Base-by-base conservation (phyloP, 2,329 filamentous ascomycete species). In the Epicoccum sorghinum region DNA sequence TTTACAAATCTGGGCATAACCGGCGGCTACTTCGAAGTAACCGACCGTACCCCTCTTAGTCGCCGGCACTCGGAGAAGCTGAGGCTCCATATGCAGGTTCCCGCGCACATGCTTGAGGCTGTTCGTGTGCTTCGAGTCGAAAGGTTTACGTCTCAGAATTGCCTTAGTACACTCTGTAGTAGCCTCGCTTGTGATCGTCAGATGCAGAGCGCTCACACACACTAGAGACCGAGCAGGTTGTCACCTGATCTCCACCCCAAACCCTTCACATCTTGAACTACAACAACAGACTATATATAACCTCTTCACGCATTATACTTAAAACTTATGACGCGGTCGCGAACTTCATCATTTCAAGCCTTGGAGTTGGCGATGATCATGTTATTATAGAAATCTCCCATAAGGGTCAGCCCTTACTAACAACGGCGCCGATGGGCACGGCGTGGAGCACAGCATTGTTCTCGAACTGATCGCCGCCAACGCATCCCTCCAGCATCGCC, bases 11-110 rank as follows among this genome's bases (percentile, higher is more conserved):
- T 46, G 38, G 29, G 43, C 35, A 55, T 56, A 56, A 51, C 53
- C 53, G 53, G 43, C 53, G 53, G 53, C 53, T 56, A 56, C 53
- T 47, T 51, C 42, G 25, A 42, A 47, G 38, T 51, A 51, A 47
- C 47, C 53, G 47, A 33, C 24, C 2, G 14, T 30, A 10, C 35
- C 42, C 53, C 53, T 47, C 53, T 56, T 42, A 46, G 36, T 37
- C 40, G 24, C 23, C 41, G 42, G 37, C 14, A 38, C 9, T 50
- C 46, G 41, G 52, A 46, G 46, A 55, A 38, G 41, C 52, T 41
- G 14, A 25, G 14, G 10, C 12, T 42, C 14, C 42, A 32, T 42
- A 29, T 45, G 45, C 36, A 49, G 30, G 43, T 47, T 48, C 35
- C 44, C 39, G 39, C 38, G 44, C 45, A 45, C 29, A 36, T 40